phyloP scores from a whole-genome alignment of 106 monocot species.

The Acanthochlamys bracteata region DNA sequence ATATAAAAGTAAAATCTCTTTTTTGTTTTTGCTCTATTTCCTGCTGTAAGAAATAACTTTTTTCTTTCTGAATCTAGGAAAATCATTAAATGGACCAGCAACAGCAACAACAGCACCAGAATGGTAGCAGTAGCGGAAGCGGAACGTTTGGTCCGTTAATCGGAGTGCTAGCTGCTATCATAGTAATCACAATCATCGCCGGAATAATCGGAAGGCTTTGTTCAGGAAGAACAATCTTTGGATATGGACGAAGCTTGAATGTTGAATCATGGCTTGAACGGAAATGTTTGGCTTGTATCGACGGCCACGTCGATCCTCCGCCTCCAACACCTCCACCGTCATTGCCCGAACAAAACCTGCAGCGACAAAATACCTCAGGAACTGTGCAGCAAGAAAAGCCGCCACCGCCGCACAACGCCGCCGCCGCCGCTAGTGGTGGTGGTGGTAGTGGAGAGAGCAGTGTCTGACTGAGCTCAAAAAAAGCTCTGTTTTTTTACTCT shows the following conservation, averaged over 20 bases:
- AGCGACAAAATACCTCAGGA: neutral
- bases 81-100: neutral
- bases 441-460: too few relatives aligned
- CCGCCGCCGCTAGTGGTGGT: neutral
- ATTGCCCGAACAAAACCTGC: neutral
- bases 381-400: neutral
- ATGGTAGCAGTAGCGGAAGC: neutral
- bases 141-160: neutral
- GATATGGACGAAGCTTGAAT: constrained; percentile 31
- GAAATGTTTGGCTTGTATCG: constrained; percentile 59
- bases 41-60: neutral
- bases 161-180: neutral
- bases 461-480: too few relatives aligned
- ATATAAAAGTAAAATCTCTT: neutral
- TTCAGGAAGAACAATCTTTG: neutral
- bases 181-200: neutral
- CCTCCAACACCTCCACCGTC: constrained; percentile 6
- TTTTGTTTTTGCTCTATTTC: neutral
- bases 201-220: neutral
- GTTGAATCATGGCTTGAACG: constrained; percentile 51
- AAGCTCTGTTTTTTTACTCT: too few relatives aligned
- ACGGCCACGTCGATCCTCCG: constrained; percentile 19
- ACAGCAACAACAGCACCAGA: neutral
- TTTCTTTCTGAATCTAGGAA: neutral
- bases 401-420: neutral